phyloP scores from a whole-genome alignment of 2,329 filamentous ascomycete species.

The Dothidotthia symphoricarpi region DNA sequence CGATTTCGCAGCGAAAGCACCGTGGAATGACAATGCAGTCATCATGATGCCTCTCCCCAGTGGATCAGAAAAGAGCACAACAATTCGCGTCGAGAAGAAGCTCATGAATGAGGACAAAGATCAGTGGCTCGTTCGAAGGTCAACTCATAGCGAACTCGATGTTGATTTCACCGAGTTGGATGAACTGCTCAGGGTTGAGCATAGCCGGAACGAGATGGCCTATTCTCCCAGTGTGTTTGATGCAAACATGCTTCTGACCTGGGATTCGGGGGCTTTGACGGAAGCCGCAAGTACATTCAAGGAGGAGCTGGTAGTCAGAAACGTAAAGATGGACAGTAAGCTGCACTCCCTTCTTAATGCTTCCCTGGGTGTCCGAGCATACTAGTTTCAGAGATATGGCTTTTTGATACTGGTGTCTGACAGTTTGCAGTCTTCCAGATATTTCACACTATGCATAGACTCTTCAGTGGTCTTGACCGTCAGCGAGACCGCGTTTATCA shows the following conservation, averaged over 20 bases:
- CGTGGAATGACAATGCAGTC: constrained; percentile 4
- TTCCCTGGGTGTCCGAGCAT: not conserved
- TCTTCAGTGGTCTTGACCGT: constrained; percentile 40
- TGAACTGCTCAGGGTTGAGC: constrained; percentile 57
- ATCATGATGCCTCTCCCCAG: constrained; percentile 12
- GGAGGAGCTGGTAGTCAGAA: constrained; percentile 16
- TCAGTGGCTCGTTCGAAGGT: constrained; percentile 61
- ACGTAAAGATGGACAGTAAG: constrained; percentile 42
- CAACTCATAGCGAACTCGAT: constrained; percentile 50
- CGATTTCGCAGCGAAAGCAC: constrained; percentile 12
- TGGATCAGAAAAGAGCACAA: constrained; percentile 3
- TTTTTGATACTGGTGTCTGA: constrained; percentile 4
- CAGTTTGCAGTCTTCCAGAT: constrained; percentile 57
- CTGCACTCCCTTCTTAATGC: constrained; percentile 3
- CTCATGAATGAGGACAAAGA: constrained; percentile 42
- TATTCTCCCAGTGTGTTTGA: constrained; percentile 60
- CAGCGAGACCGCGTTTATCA: constrained; percentile 65
- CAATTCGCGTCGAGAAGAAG: constrained; percentile 18
- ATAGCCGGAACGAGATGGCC: constrained; percentile 56
- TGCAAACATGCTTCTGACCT: constrained; percentile 46
- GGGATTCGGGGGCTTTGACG: constrained; percentile 39
- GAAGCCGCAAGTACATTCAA: constrained; percentile 23
- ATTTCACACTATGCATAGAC: constrained; percentile 57
- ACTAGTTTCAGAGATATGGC: not conserved
- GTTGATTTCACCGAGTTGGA: constrained; percentile 64